phyloP scores from a whole-genome alignment of 805 yeast genomes.

The Zygosaccharomyces pseudorouxii region DNA sequence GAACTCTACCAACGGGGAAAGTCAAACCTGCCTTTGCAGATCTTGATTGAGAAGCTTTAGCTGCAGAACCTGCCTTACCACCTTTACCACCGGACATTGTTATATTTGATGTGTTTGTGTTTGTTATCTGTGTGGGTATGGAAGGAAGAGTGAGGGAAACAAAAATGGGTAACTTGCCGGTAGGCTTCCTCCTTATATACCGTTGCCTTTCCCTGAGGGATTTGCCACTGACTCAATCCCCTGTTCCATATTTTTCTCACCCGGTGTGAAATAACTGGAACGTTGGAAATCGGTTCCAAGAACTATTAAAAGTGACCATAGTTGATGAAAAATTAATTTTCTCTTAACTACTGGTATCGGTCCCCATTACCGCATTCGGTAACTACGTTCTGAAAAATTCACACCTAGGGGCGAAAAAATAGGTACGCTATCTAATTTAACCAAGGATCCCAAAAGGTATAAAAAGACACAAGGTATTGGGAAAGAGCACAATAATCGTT shows the following conservation, averaged over 20 bases:
- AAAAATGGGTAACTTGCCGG: no score
- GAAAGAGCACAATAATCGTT: background rate
- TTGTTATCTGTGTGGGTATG: constrained; percentile 5
- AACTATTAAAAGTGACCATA: constrained; percentile 19
- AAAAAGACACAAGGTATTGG: background rate
- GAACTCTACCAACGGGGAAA: constrained; percentile 99
- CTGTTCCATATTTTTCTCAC: constrained; percentile 21
- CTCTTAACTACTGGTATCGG: constrained; percentile 25
- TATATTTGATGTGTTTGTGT: constrained; percentile 12
- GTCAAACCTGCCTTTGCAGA: constrained; percentile 98
- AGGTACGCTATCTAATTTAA: constrained; percentile 3
- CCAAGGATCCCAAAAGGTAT: background rate
- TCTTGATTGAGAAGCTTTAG: constrained; percentile 96
- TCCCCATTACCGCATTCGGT: constrained; percentile 24
- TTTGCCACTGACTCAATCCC: background rate
- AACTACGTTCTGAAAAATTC: constrained; percentile 18
- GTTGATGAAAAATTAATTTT: constrained; percentile 15
- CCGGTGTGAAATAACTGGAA: constrained; percentile 31
- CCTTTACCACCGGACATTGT: constrained; percentile 67
- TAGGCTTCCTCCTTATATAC: background rate
- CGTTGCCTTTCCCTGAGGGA: constrained; percentile 1
- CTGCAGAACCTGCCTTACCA: constrained; percentile 93
- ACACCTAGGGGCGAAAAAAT: constrained; percentile 8
- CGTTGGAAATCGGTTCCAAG: constrained; percentile 19
- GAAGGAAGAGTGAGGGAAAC: background rate